phyloP scores from a whole-genome alignment of 257 asterid genomes.

The Solanum megistacrolobum region DNA sequence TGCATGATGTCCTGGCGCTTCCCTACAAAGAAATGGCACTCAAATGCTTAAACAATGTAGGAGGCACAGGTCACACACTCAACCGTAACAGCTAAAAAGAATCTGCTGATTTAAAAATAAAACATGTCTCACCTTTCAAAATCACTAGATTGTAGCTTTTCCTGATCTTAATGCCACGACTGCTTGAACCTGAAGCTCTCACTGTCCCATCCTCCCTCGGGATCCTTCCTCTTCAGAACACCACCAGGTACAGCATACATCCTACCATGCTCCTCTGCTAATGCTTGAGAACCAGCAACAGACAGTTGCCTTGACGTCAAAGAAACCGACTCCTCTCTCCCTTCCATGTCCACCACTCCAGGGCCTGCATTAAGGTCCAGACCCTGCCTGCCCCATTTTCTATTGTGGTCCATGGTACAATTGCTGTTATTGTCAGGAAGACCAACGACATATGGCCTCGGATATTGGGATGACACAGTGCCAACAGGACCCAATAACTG shows the following conservation, averaged over 20 bases:
- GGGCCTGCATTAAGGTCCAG: conserved; percentile 88
- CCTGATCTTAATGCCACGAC: conserved; percentile 46
- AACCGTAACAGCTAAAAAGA: background rate
- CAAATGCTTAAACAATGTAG: background rate
- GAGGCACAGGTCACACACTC: background rate
- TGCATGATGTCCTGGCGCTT: background rate
- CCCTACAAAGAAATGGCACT: background rate
- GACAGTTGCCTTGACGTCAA: conserved; percentile 45
- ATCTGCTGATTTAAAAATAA: background rate
- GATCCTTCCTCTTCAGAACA: conserved; percentile 61
- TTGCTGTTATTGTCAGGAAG: conserved; percentile 36
- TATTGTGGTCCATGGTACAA: conserved; percentile 36
- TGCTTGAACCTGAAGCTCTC: conserved; percentile 68
- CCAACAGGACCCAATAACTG: conserved; percentile 52
- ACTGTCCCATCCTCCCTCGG: conserved; percentile 69
- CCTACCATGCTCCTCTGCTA: conserved; percentile 58
- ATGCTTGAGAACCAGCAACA: conserved; percentile 48
- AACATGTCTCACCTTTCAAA: conserved; percentile 16
- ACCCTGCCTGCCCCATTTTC: conserved; percentile 70
- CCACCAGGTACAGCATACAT: conserved; percentile 42
- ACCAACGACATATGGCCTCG: conserved; percentile 53
- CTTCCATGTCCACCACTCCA: conserved; percentile 50
- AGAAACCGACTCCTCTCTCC: conserved; percentile 44
- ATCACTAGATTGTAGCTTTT: background rate
- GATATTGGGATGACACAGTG: conserved; percentile 49